Evolutionary conservation across 176 grass and related monocot genomes (phyloP).

Genomic region (Oryza glumipatula): DNA sequence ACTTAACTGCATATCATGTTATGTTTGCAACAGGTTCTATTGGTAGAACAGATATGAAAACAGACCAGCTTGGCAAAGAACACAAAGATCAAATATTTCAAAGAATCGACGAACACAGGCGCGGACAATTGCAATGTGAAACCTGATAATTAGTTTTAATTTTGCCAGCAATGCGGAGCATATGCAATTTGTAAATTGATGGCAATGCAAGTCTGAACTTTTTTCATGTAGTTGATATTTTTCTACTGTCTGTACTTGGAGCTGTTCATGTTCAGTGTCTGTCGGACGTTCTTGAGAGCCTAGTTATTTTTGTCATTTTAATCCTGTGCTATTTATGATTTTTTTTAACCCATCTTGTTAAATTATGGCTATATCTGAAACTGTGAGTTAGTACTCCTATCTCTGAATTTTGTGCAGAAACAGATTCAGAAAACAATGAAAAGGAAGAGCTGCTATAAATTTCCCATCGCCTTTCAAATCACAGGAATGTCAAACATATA

Average conservation of each 20-base stretch:
- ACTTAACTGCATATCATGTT: neutral
- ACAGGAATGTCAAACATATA: neutral
- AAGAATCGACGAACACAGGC: neutral
- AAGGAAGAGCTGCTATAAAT: neutral
- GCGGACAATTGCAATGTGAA: neutral
- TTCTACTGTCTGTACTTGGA: neutral
- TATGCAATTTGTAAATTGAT: neutral
- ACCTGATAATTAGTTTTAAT: neutral
- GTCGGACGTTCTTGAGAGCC: neutral
- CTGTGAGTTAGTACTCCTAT: neutral
- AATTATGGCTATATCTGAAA: neutral
- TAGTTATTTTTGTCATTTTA: too few species aligned
- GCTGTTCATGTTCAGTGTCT: neutral
- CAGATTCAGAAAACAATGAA: neutral
- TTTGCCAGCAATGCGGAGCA: neutral
- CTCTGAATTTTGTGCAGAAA: neutral
- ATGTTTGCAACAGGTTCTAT: neutral
- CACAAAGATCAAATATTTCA: neutral
- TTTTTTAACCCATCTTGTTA: too few species aligned
- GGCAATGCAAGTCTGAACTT: neutral
- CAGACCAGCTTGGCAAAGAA: neutral
- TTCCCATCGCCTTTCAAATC: neutral
- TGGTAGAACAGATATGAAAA: neutral
- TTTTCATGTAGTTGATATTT: neutral
- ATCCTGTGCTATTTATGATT: too few species aligned